Conservation (phyloP, 768 basidiomycete genomes). For the Pleurotus ostreatus region DNA sequence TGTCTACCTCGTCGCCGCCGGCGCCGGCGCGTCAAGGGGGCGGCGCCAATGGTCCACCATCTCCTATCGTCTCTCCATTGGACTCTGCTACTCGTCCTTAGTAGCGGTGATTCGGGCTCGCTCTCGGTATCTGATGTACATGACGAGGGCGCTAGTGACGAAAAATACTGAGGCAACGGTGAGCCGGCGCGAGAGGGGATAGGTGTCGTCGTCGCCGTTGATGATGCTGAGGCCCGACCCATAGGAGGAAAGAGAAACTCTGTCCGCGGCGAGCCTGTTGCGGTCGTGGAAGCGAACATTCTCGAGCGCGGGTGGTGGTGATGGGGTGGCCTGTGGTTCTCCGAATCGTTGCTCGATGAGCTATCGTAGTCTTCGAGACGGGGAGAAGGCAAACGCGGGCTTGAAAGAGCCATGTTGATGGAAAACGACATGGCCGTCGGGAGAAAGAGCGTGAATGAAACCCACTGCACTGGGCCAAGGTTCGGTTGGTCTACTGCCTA, state of each 20-base stretch:
- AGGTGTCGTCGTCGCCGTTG: slow-evolving; percentile 47
- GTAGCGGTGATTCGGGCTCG: slow-evolving; percentile 50
- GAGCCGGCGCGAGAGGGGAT: slow-evolving; percentile 60
- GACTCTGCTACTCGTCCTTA: slow-evolving; percentile 27
- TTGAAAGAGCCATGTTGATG: slow-evolving; percentile 17
- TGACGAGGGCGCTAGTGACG: slow-evolving; percentile 40
- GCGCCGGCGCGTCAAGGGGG: slow-evolving; percentile 30
- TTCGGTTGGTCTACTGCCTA: background rate
- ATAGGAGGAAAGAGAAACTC: slow-evolving; percentile 30
- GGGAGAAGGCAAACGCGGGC: slow-evolving; percentile 17
- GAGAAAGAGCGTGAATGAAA: slow-evolving; percentile 2
- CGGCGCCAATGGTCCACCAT: slow-evolving; percentile 47
- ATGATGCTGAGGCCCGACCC: slow-evolving; percentile 25
- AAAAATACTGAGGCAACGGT: slow-evolving; percentile 52
- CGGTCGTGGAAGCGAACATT: slow-evolving; percentile 16
- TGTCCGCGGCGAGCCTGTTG: slow-evolving; percentile 14
- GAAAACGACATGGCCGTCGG: slow-evolving; percentile 18
- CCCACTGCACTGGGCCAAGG: background rate
- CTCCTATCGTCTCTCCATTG: slow-evolving; percentile 43
- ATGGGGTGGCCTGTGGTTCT: slow-evolving; percentile 23
- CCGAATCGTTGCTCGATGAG: slow-evolving; percentile 40
- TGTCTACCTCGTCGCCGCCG: slow-evolving; percentile 48
- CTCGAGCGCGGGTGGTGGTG: slow-evolving; percentile 19
- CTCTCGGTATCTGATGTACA: slow-evolving; percentile 61
- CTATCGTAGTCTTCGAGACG: slow-evolving; percentile 40